phyloP scores from a whole-genome alignment of 805 yeast genomes.

The Metschnikowia matae region DNA sequence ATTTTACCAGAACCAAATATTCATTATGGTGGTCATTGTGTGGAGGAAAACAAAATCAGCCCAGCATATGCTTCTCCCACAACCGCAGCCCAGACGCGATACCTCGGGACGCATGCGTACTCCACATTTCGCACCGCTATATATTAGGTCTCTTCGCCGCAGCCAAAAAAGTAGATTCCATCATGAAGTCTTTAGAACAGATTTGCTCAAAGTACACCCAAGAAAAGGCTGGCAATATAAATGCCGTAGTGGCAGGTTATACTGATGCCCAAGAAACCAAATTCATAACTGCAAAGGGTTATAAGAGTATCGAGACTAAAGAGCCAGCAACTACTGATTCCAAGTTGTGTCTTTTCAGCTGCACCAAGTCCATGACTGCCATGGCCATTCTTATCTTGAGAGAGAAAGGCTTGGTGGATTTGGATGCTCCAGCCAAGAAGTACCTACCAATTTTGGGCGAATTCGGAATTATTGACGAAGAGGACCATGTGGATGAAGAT shows the following conservation, averaged over 20 bases:
- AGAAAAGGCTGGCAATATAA: slow-evolving; percentile 3
- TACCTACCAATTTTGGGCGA: slow-evolving; percentile 32
- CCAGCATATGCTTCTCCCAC: not conserved
- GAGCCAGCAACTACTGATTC: slow-evolving; percentile 10
- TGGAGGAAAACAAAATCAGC: too few species aligned
- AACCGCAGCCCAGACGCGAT: not conserved
- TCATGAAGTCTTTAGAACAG: slow-evolving; percentile 4
- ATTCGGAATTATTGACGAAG: slow-evolving; percentile 12
- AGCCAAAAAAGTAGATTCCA: not conserved
- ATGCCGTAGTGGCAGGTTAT: slow-evolving; percentile 16
- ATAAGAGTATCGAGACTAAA: slow-evolving; percentile 8
- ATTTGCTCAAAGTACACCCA: slow-evolving; percentile 8
- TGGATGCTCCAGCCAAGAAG: slow-evolving; percentile 31
- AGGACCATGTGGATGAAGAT: slow-evolving; percentile 12
- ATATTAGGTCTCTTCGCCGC: not conserved
- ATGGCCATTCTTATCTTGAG: slow-evolving; percentile 33
- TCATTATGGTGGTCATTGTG: not conserved
- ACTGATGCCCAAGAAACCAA: slow-evolving; percentile 9
- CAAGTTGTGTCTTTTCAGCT: slow-evolving; percentile 13
- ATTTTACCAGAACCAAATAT: not conserved
- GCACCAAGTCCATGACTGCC: slow-evolving; percentile 22
- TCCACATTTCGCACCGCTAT: slow-evolving; percentile 1
- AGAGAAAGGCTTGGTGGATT: slow-evolving; percentile 28
- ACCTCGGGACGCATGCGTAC: not conserved
- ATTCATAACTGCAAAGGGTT: slow-evolving; percentile 13